phyloP scores from a whole-genome alignment of 257 asterid genomes.

The Forsythia viridissima region DNA sequence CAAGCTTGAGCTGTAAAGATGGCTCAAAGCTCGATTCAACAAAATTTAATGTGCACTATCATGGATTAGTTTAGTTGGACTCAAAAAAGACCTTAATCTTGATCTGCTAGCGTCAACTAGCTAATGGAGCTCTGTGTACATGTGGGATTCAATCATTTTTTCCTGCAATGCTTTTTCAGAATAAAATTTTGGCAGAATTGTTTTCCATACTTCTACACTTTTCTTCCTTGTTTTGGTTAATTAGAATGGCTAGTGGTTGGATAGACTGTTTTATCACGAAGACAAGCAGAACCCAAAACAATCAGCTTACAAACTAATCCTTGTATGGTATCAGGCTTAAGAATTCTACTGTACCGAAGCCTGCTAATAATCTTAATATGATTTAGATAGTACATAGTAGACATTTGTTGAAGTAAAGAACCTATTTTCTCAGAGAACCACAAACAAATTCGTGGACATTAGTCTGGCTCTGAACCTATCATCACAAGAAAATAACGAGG shows the following conservation, averaged over 20 bases:
- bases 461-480: not conserved
- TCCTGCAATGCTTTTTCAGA: not conserved
- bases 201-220: not conserved
- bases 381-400: not conserved
- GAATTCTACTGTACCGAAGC: not conserved
- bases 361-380: not conserved
- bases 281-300: not conserved
- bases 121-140: not conserved
- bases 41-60: not conserved
- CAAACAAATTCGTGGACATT: not conserved
- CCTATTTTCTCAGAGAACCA: not conserved
- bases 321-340: not conserved
- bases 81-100: not conserved
- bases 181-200: not conserved
- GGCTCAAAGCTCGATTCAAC: not conserved
- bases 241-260: not conserved
- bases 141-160: not conserved
- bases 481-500: not conserved
- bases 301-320: not conserved
- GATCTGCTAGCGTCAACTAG: not conserved
- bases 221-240: not conserved
- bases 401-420: not conserved
- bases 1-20: not conserved
- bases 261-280: not conserved
- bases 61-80: not conserved